Conservation (phyloP, 1,139 yeast genomes). For the Saccharomyces hybrid region DNA sequence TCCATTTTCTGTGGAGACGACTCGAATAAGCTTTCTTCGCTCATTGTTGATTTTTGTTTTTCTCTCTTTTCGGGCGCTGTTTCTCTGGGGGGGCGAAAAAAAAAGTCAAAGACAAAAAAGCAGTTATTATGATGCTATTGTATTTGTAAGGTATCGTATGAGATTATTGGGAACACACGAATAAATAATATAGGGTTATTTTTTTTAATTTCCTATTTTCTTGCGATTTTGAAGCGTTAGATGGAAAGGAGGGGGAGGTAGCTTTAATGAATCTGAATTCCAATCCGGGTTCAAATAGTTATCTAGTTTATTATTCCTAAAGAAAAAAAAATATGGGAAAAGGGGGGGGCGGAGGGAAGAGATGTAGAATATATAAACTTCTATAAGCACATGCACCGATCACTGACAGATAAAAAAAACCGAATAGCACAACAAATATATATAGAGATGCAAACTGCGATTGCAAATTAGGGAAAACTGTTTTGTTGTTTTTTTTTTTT, state of each 20-base stretch:
- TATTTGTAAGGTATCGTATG: not conserved
- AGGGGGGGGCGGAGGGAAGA: not conserved
- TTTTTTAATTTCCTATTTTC: not conserved
- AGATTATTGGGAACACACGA: not conserved
- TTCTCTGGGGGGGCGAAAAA: not conserved
- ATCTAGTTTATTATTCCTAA: not conserved
- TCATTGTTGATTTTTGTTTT: constrained; percentile 22
- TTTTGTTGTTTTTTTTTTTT: not conserved
- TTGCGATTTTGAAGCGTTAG: not conserved
- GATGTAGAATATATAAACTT: not conserved
- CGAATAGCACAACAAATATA: not conserved
- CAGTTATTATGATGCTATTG: not conserved
- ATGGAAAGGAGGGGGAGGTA: not conserved
- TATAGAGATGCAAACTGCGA: not conserved
- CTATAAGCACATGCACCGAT: not conserved
- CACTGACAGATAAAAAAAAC: not conserved
- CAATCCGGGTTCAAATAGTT: not conserved
- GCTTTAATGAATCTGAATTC: not conserved
- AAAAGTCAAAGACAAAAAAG: not conserved
- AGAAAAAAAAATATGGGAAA: not conserved
- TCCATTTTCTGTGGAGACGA: constrained; percentile 25
- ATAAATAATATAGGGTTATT: not conserved
- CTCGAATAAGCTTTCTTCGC: constrained; percentile 36
- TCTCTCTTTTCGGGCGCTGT: not conserved
- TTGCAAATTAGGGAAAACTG: not conserved